A percentile compares a stretch with the other conserved stretches of the same genome.
Evolutionary conservation across 352 stramenopile species (phyloP).

Genomic region (Paralagenidium karlingii): DNA sequence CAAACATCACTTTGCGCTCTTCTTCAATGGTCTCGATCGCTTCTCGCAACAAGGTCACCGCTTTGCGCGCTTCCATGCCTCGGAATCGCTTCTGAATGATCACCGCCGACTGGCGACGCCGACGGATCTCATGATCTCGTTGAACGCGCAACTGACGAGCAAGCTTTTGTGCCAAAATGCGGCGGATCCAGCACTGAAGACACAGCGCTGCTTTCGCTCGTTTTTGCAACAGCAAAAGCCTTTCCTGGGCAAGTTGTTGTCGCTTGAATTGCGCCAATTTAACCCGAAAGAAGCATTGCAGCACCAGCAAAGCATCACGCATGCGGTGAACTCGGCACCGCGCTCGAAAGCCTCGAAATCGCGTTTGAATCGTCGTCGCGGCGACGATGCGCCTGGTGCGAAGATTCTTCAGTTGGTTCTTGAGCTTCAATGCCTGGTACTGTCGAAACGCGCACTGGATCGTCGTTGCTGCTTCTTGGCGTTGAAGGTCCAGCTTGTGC

Average conservation of each 20-base stretch:
- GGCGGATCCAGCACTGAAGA: conserved; percentile 25
- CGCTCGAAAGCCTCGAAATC: no score
- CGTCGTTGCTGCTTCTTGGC: neutral
- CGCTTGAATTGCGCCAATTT: conserved; percentile 15
- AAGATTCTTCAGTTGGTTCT: neutral
- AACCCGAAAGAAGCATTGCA: conserved; percentile 29
- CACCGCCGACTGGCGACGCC: conserved; percentile 22
- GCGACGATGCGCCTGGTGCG: no score
- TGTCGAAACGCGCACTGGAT: neutral
- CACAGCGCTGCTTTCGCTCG: conserved; percentile 7
- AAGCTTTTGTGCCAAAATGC: conserved; percentile 9
- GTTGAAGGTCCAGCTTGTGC: conserved; percentile 12
- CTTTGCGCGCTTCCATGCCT: conserved; percentile 24
- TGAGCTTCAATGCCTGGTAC: neutral
- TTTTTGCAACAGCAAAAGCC: conserved; percentile 2
- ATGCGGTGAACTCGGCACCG: neutral
- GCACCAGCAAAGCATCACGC: conserved; percentile 11
- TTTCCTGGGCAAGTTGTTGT: conserved; percentile 3
- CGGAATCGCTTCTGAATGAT: conserved; percentile 44
- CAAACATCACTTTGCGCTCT: no score
- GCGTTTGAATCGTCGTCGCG: no score
- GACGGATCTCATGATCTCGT: conserved; percentile 10
- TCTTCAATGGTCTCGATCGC: conserved; percentile 23
- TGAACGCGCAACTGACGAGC: conserved; percentile 13
- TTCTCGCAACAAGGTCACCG: conserved; percentile 19